Base-by-base conservation (phyloP, 1,284 basidiomycete genomes). In the Neolentinus lepideus region DNA sequence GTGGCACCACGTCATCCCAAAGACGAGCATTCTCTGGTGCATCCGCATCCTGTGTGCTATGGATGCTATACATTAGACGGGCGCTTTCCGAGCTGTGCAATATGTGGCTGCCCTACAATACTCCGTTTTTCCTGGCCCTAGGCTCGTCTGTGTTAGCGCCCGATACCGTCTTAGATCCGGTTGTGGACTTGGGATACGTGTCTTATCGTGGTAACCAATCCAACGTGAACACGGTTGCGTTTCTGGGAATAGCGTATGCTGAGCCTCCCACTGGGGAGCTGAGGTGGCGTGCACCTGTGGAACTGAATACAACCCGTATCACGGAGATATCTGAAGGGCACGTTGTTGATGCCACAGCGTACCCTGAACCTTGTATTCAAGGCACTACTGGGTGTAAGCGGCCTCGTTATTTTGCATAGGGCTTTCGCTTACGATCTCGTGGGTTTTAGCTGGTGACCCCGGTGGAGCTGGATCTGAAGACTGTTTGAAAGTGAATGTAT, bases 401-500 rank as follows among this genome's bases (percentile, higher is more conserved):
- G 12, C 12, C 27, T 24, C 21, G 25, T n/a, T 25, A 8, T 22
- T 25, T 25, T 11, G 4, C 12, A n/a, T n/a, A n/a, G n/a, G n/a
- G 24, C 47, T 11, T 16, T 50, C 12, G 25, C 14, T 50, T 25
- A 29, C 12, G 45, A 21, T 9, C 47, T 26, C 21, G 6, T 50
- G 11, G 11, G 22, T 6, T 26, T 50, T 25, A 78, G 75, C 55
- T 53, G 77, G 76, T 19, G 79, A 80, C 64, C 73, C 72, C 51
- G 82, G 81, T 31, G 83, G 83, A 43, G 78, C 81, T 1, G 82
- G 84, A 11, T 79, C 76, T 52, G 84, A 87, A 60, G 75, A 77
- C 58, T 77, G 75, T 57, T 63, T 77, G 31, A 75, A 74, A 51
- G 63, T 76, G 35, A 76, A 77, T 59, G 66, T 75, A 10, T 76